Evolutionary conservation across 768 basidiomycete genomes (phyloP).

Genomic region (Termitomyces sp.): DNA sequence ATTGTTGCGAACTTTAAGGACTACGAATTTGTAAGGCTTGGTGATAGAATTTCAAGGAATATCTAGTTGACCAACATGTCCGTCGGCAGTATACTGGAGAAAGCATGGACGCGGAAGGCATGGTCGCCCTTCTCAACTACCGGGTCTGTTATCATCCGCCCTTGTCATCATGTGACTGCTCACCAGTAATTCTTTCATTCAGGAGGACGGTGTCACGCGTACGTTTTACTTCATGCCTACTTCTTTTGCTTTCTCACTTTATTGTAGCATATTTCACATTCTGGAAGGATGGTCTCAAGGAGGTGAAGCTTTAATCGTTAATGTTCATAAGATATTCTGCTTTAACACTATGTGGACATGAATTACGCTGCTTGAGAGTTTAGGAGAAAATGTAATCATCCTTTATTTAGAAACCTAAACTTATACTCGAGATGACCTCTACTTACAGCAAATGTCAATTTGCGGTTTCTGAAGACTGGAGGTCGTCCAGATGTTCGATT

Average conservation of each 20-base stretch:
- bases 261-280: constrained; percentile 80
- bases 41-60: background rate
- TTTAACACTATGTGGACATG: constrained; percentile 8
- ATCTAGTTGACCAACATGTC: background rate
- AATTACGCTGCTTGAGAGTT: background rate
- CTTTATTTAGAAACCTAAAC: background rate
- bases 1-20: constrained; percentile 87
- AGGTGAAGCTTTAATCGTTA: constrained; percentile 54
- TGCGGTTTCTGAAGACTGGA: too few relatives aligned
- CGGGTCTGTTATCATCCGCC: constrained; percentile 43
- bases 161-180: constrained; percentile 3
- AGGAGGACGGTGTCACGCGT: constrained; percentile 84
- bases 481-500: too few relatives aligned
- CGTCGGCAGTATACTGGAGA: constrained; percentile 60
- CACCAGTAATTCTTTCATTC: constrained; percentile 4
- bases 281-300: constrained; percentile 94
- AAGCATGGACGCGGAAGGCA: constrained; percentile 80
- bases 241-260: background rate
- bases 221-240: constrained; percentile 24
- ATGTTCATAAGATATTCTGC: background rate
- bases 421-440: background rate
- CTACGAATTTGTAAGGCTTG: constrained; percentile 76
- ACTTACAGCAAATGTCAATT: too few relatives aligned
- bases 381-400: background rate
- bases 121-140: constrained; percentile 95